Evolutionary conservation across 164 flowering plant genomes (phyloP).

Genomic region (Sextonia rubra): DNA sequence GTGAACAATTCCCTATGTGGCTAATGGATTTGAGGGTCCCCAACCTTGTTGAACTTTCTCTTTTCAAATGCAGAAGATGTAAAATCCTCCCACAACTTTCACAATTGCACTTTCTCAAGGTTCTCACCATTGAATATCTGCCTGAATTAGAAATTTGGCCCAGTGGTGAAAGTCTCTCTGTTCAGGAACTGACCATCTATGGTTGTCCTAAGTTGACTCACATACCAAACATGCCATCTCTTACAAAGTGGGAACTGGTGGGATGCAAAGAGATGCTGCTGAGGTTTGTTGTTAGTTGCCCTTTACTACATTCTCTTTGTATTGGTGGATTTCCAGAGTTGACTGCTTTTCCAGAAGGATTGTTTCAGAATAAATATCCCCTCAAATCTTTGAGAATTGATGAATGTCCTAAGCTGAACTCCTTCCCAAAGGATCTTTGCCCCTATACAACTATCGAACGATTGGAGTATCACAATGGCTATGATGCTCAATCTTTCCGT

Average conservation of each 20-base stretch:
- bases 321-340: slow-evolving; percentile 4
- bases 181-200: slow-evolving; percentile 3
- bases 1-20: slow-evolving; percentile 24
- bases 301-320: slow-evolving; percentile 10
- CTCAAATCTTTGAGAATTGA: slow-evolving; percentile 5
- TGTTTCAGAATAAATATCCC: slow-evolving; percentile 6
- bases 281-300: not conserved
- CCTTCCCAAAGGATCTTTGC: slow-evolving; percentile 7
- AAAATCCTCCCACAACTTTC: slow-evolving; percentile 17
- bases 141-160: slow-evolving; percentile 15
- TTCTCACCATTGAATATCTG: slow-evolving; percentile 5
- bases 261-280: not conserved
- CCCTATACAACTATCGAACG: slow-evolving; percentile 4
- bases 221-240: slow-evolving; percentile 7
- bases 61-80: slow-evolving; percentile 21
- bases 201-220: slow-evolving; percentile 11
- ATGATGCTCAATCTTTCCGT: slow-evolving; percentile 2
- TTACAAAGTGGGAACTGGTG: slow-evolving; percentile 1
- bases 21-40: not conserved
- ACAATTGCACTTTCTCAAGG: slow-evolving; percentile 19
- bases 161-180: not conserved
- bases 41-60: slow-evolving; percentile 5
- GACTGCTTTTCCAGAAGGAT: slow-evolving; percentile 3
- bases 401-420: slow-evolving; percentile 13
- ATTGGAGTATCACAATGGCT: slow-evolving; percentile 11